A percentile compares a stretch with the other conserved stretches of the same genome.
Evolutionary conservation across 352 stramenopile species (phyloP).

Genomic region (Pythium periplocum): DNA sequence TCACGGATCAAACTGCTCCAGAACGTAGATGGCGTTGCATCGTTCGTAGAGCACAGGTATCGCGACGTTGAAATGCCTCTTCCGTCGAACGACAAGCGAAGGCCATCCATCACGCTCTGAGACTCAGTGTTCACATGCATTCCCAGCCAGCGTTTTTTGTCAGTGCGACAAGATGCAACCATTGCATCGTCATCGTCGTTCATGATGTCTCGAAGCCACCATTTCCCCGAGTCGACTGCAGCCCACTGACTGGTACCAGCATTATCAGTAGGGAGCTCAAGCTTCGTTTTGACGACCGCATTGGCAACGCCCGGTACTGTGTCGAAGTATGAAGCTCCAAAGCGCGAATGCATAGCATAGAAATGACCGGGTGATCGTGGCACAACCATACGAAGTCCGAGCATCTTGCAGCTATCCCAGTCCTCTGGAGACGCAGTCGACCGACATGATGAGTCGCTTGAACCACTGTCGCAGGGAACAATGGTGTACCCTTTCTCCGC

Average conservation of each 20-base stretch:
- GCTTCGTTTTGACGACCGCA: slow-evolving; percentile 20
- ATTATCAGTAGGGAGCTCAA: slow-evolving; percentile 41
- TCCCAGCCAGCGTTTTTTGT: slow-evolving; percentile 40
- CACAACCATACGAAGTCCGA: slow-evolving; percentile 46
- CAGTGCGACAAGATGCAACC: slow-evolving; percentile 12
- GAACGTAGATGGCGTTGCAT: slow-evolving; percentile 35
- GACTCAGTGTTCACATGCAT: slow-evolving; percentile 41
- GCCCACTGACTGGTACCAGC: slow-evolving; percentile 37
- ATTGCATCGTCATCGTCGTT: slow-evolving; percentile 26
- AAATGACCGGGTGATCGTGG: slow-evolving; percentile 47
- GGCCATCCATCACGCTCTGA: slow-evolving; percentile 35
- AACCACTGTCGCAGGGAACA: slow-evolving; percentile 35
- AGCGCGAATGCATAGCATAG: slow-evolving; percentile 31
- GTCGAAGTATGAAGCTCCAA: slow-evolving; percentile 44
- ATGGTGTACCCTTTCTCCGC: slow-evolving; percentile 48
- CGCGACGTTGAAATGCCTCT: slow-evolving; percentile 33
- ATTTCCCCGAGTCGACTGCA: slow-evolving; percentile 44
- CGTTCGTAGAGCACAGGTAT: slow-evolving; percentile 63
- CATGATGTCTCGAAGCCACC: slow-evolving; percentile 51
- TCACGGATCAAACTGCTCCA: slow-evolving; percentile 44
- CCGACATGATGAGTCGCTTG: slow-evolving; percentile 26
- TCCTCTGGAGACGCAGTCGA: slow-evolving; percentile 29
- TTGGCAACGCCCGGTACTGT: slow-evolving; percentile 50
- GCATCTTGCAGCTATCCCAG: slow-evolving; percentile 39
- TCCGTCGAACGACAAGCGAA: slow-evolving; percentile 37